Evolutionary conservation across 1,139 yeast genomes (phyloP), one percentile per base, ranked within the genome.

Genomic region (Debaryomyces psychrophilus): DNA sequence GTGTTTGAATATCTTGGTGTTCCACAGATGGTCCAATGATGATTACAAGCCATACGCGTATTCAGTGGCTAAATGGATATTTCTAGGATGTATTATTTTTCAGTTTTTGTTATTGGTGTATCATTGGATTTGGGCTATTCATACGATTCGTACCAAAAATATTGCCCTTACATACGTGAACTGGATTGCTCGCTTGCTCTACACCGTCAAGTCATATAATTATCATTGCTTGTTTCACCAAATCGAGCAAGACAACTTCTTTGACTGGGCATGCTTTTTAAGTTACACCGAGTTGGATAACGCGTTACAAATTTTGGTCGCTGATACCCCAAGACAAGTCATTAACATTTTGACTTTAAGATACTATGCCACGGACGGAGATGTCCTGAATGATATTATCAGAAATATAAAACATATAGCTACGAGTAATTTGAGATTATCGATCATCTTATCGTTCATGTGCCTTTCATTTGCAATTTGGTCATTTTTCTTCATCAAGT

Each of bases 281-380:
- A 77, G 85, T 4, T 88, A 82, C 62, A 81, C 81, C 57, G 85
- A 88, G 48, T 66, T 88, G 46, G 83, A 83, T 52, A 77, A 79
- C 41, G 88, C 93, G 60, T 61, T 83, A 12, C 81, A 81, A 48
- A 72, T 87, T 29, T 55, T 87, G 15, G 69, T 87, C 38, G 92
- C 96, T 0, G 96, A 90, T 56, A 78, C 92, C 5, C 97, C 97
- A n/a, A 79, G 97, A 64, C 97, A 90, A 66, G 85, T 86, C 2
- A 79, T 90, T 55, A 90, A 90, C 61, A 87, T 90, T 23, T 68
- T 87, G 53, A 88, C 97, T 0, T 65, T 87, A 31, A 74, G 85
- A 59, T 71, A 68, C 48, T 76, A 77, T 48, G 82, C 83, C 8
- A 76, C 87, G 5, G 71, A 66, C 40, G 73, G 71, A 8, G 76